Base-by-base conservation (phyloP, 345 rosid genomes). In the Lepidium aucheri region DNA sequence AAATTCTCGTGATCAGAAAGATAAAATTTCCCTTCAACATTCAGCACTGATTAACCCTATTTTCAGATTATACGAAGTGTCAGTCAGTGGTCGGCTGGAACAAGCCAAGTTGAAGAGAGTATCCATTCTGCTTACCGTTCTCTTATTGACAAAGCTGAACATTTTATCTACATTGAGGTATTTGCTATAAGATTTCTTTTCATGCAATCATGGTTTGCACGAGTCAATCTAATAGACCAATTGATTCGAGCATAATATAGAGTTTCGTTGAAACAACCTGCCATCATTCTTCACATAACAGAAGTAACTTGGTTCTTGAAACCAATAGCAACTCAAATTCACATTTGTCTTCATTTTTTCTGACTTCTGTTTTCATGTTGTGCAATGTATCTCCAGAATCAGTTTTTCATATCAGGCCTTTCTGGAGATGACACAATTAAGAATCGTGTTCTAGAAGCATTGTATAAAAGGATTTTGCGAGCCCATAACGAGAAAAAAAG, bases 41-140 rank as follows among this genome's bases (percentile, higher is more conserved):
- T 34, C 55, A 63, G 30, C 52, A 49, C 70, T 74, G 54, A 65
- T 43, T 73, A 17, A 51, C 56, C 56, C 64, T 47, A 18, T 53
- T 82, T 77, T 56, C 90, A 91, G 99, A 83, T 95, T 67, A 76
- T 91, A 77, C 82, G 99, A 83, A 95, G 99, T 80, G 99, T 89
- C 74, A 95, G 98, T 74, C 98, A 91, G 72, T 91, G 99, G 99
- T 95, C 98, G 65, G 94, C 98, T 50, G 99, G 99, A 80, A 91
- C 98, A 60, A 85, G 97, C 82, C 99, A 89, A 82, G 70, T 78
- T 57, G 98, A 95, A 78, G 97, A 91, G 73, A 91, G 97, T 83
- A 85, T 91, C 79, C 99, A 91, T 77, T 75, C 85, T 76, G 94
- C 98, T 72, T 95, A 95, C 70, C 79, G 84, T 63, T 89, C 97